A percentile compares a stretch with the other conserved stretches of the same genome.
phyloP scores from a whole-genome alignment of 1,284 basidiomycete genomes.

The Trichosporon inkin region DNA sequence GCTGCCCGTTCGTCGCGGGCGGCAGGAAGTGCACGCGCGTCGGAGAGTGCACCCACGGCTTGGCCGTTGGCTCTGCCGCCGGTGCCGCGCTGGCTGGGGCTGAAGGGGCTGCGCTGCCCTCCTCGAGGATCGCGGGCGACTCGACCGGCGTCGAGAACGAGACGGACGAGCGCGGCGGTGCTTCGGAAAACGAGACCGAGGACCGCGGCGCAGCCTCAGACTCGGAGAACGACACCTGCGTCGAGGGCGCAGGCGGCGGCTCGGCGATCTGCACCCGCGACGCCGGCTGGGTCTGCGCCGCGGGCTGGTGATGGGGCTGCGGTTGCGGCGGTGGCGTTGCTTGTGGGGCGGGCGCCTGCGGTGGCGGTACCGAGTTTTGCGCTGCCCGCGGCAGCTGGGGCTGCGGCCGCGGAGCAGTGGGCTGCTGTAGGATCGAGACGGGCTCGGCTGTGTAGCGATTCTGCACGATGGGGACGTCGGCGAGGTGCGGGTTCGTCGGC shows the following conservation, averaged over 20 bases:
- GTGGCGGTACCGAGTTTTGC: not conserved
- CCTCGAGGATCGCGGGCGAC: not conserved
- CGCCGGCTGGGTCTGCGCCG: not conserved
- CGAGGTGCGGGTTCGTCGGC: not conserved
- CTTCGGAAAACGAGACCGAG: not conserved
- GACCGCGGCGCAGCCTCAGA: no score
- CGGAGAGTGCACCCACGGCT: constrained; percentile 20
- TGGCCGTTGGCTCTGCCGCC: not conserved
- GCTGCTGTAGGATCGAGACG: not conserved
- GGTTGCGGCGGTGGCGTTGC: not conserved
- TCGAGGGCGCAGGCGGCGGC: not conserved
- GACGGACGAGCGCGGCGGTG: not conserved
- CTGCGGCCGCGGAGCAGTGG: not conserved
- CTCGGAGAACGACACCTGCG: not conserved
- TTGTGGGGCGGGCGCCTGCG: not conserved
- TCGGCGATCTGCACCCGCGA: not conserved
- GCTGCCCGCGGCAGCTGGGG: not conserved
- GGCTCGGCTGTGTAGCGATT: not conserved
- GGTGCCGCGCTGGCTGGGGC: not conserved
- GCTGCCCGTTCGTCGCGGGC: constrained; percentile 1
- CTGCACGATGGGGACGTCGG: not conserved
- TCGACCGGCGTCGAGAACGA: not conserved
- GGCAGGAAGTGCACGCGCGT: constrained; percentile 23
- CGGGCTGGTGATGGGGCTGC: not conserved
- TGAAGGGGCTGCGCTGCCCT: not conserved